phyloP scores from a whole-genome alignment of 768 basidiomycete species.

The Kwoniella bestiolae region DNA sequence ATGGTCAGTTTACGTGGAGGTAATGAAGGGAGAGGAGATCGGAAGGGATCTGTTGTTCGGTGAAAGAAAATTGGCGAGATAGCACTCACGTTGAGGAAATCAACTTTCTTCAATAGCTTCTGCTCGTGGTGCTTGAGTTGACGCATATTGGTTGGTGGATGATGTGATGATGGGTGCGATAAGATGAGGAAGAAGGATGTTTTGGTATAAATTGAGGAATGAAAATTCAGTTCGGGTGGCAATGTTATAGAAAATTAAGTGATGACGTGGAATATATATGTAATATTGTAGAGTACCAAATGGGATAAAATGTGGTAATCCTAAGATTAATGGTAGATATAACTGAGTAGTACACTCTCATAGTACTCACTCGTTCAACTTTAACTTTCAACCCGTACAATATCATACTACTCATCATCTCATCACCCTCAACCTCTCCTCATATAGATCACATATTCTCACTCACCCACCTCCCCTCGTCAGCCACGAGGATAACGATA shows the following conservation, averaged over 20 bases:
- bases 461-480: background rate
- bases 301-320: conserved; percentile 11
- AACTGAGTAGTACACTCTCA: no score
- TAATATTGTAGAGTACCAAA: background rate
- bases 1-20: conserved; percentile 9
- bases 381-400: background rate
- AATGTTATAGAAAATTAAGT: background rate
- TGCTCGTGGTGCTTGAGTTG: conserved; percentile 96
- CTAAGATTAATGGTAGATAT: background rate
- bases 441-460: background rate
- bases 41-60: conserved; percentile 10
- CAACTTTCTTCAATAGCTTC: conserved; percentile 92
- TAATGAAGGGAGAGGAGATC: conserved; percentile 9
- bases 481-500: no score
- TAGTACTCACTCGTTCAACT: background rate
- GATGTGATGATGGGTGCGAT: background rate
- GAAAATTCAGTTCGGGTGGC: background rate
- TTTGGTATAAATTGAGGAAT: no score
- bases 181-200: background rate
- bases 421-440: background rate
- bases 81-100: conserved; percentile 83
- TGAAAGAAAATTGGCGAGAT: conserved; percentile 25
- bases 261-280: conserved; percentile 6
- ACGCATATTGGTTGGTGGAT: conserved; percentile 63
- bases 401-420: background rate